Evolutionary conservation across 2,329 filamentous ascomycete species (phyloP).

Genomic region (Ascochyta koolunga): DNA sequence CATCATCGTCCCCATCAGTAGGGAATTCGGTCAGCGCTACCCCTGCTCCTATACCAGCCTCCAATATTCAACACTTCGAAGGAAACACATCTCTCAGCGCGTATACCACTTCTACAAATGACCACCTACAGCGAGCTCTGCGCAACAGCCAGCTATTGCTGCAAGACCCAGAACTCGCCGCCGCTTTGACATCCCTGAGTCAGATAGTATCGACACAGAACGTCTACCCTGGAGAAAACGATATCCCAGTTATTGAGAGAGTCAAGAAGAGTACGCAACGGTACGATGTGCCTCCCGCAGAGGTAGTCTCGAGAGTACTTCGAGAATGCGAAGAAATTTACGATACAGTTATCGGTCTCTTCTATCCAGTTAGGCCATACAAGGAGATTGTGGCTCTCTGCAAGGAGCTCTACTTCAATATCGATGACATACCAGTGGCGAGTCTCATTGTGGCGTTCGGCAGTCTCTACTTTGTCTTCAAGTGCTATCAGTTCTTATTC

Average conservation of each 20-base stretch:
- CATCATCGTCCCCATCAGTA: slow-evolving; percentile 4
- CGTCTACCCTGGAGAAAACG: slow-evolving; percentile 6
- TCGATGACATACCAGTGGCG: slow-evolving; percentile 40
- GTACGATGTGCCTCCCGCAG: slow-evolving; percentile 12
- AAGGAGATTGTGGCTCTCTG: slow-evolving; percentile 8
- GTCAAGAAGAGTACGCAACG: neutral
- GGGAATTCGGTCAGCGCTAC: slow-evolving; percentile 42
- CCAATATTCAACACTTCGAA: slow-evolving; percentile 34
- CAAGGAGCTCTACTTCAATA: slow-evolving; percentile 44
- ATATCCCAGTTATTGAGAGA: neutral
- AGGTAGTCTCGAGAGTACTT: slow-evolving; percentile 13
- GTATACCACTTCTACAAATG: slow-evolving; percentile 12
- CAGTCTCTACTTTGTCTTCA: slow-evolving; percentile 47
- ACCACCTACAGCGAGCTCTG: slow-evolving; percentile 11
- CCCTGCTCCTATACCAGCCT: slow-evolving; percentile 28
- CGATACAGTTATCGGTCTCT: slow-evolving; percentile 8
- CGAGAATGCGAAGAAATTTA: slow-evolving; percentile 14
- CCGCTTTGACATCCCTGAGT: slow-evolving; percentile 16
- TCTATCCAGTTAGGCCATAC: slow-evolving; percentile 16
- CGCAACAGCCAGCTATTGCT: slow-evolving; percentile 11
- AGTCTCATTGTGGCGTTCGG: slow-evolving; percentile 48
- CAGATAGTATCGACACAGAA: slow-evolving; percentile 15
- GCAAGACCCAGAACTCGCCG: slow-evolving; percentile 15
- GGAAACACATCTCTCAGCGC: slow-evolving; percentile 15
- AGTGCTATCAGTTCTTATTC: slow-evolving; percentile 37